Base-by-base conservation (phyloP, 2,329 filamentous ascomycete species). In the Calonectria pseudoturangicola region DNA sequence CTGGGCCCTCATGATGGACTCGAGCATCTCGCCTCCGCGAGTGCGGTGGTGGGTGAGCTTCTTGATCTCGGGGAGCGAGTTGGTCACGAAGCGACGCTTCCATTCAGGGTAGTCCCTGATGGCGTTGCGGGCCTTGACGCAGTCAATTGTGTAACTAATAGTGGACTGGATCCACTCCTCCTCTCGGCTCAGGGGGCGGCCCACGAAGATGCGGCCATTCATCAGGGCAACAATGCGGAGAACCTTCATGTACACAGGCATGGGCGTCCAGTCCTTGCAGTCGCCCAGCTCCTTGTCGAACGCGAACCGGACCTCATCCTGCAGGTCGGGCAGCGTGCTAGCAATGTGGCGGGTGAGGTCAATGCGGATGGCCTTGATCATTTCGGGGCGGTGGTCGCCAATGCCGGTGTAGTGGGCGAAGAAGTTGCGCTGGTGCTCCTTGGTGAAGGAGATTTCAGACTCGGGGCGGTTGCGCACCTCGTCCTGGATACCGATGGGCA, bases 311-410 rank as follows among this genome's bases (percentile, higher is more conserved):
- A 66, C 63, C 51, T 71, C 68, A n/a, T 71, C 68, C 54, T 71
- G 68, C 27, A 71, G 63, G 27, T 56, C 68, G 4, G 68, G 68
- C n/a, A 71, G 50, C 21, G 62, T 71, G 68, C 51, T 71, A 25
- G 62, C 51, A 51, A 71, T 71, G 68, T 71, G 68, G 18, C 68
- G 30, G 18, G 68, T 71, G 30, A 71, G 68, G 45, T 71, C 68
- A n/a, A 71, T 71, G 45, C 68, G 68, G 15, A 71, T 71, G 33
- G 68, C 68, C 68, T 71, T 71, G 62, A 71, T 71, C 68, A 71
- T 71, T 41, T 66, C 68, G 15, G 68, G 68, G 5, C 63, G 68
- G n/a, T 67, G 62, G 47, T 71, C 68, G 50, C 68, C 68, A 36
- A 71, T 71, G 43, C 68, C 68, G 4, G 63, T 71, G 43, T 67